A percentile compares a stretch with the other conserved stretches of the same genome.
These are phyloP conservation scores for Leishmania lainsoni DNA, from an alignment of 208 protist genomes.

Conservation along the genomic window DNA sequence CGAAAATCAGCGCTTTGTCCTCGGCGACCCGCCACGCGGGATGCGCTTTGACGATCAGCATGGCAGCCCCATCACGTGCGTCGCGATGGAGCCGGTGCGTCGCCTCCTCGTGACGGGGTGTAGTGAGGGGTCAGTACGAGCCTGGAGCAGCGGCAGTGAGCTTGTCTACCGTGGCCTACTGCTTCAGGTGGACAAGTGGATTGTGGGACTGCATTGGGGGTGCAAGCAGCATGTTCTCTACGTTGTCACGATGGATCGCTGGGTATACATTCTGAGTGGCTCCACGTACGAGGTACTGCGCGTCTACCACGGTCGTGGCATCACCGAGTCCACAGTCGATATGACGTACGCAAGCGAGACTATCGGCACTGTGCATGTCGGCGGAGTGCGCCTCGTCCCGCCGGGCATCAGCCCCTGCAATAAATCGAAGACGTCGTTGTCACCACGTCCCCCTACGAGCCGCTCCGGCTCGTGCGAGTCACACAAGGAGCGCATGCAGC, in stretches of 20 bases:
- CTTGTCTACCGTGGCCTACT: conserved; percentile 64
- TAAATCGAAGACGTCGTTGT: background rate
- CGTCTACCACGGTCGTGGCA: conserved; percentile 66
- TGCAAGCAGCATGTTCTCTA: conserved; percentile 48
- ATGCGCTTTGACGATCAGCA: conserved; percentile 31
- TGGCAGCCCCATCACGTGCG: conserved; percentile 55
- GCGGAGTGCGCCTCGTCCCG: conserved; percentile 13
- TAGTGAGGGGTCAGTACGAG: conserved; percentile 71
- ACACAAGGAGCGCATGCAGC: conserved; percentile 13
- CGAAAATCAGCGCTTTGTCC: conserved; percentile 51
- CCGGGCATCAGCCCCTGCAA: too few species aligned
- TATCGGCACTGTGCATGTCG: conserved; percentile 51
- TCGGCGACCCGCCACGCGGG: conserved; percentile 36
- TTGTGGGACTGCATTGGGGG: conserved; percentile 76
- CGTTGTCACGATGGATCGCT: conserved; percentile 72
- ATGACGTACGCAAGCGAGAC: conserved; percentile 73
- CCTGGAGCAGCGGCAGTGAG: conserved; percentile 57
- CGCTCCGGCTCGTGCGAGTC: conserved; percentile 2
- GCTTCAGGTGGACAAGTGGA: conserved; percentile 65
- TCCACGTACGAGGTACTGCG: conserved; percentile 71
- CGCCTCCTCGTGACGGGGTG: conserved; percentile 68
- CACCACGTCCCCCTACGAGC: background rate
- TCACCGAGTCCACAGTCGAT: conserved; percentile 46
- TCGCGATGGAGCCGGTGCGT: conserved; percentile 37
- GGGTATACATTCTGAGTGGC: conserved; percentile 66